Conservation (phyloP, 805 yeast genomes). For the Saccharomyces cerevisiae region DNA sequence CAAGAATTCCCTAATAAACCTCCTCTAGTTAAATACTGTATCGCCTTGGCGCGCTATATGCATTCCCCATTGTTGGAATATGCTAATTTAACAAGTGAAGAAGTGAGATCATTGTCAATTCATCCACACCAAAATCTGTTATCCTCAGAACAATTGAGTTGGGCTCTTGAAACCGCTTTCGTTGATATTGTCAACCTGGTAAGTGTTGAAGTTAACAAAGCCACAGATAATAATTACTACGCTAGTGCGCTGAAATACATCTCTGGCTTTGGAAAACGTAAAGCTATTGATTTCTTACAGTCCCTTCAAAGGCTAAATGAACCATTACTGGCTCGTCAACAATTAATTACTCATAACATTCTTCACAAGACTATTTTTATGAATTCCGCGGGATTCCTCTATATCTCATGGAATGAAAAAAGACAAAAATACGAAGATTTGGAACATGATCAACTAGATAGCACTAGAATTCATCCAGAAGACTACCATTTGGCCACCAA, state of each 20-base stretch:
- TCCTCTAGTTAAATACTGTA: constrained; percentile 69
- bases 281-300: constrained; percentile 78
- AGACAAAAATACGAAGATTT: constrained; percentile 38
- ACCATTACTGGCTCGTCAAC: constrained; percentile 67
- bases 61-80: constrained; percentile 93
- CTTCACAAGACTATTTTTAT: constrained; percentile 75
- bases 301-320: constrained; percentile 53
- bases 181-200: constrained; percentile 87
- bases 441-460: constrained; percentile 78
- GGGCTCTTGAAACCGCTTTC: constrained; percentile 68
- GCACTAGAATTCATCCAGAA: constrained; percentile 95
- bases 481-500: constrained; percentile 93
- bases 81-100: constrained; percentile 61
- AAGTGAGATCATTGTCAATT: constrained; percentile 58
- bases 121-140: constrained; percentile 68
- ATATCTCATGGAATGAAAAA: constrained; percentile 56
- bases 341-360: constrained; percentile 71
- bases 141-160: constrained; percentile 51
- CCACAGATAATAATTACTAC: constrained; percentile 59
- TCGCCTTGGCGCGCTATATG: constrained; percentile 82
- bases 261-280: constrained; percentile 92
- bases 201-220: constrained; percentile 90
- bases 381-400: constrained; percentile 86
- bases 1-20: constrained; percentile 81
- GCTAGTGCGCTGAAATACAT: constrained; percentile 69